Conservation (phyloP, 2,329 filamentous ascomycete genomes). For the Monilinia vaccinii-corymbosi region DNA sequence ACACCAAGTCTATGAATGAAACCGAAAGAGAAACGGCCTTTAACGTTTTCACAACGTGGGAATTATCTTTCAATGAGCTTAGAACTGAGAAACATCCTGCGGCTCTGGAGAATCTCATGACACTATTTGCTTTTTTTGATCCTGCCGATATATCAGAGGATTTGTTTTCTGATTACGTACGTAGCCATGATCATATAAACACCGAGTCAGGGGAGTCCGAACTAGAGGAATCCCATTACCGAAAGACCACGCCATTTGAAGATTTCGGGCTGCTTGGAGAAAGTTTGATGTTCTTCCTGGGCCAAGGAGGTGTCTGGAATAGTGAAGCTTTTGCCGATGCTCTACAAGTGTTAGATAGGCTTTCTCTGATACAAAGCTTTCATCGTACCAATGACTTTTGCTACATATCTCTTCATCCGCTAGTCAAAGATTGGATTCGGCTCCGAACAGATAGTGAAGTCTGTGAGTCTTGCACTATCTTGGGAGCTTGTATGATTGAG, state of each 20-base stretch:
- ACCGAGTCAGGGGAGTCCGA: not conserved
- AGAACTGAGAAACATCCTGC: not conserved
- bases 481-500: not conserved
- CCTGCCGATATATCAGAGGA: constrained; percentile 15
- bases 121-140: constrained; percentile 18
- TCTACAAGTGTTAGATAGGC: constrained; percentile 11
- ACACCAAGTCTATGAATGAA: constrained; percentile 8
- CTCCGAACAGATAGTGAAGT: not conserved
- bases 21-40: constrained; percentile 1
- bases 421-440: constrained; percentile 10
- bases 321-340: constrained; percentile 12
- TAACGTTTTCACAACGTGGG: constrained; percentile 20
- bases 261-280: not conserved
- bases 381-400: not conserved
- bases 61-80: constrained; percentile 19
- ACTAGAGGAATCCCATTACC: not conserved
- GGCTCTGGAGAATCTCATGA: constrained; percentile 13
- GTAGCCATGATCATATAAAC: no score
- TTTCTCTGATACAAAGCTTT: constrained; percentile 17
- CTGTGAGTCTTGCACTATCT: not conserved
- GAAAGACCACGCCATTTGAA: not conserved
- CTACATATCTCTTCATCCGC: constrained; percentile 6
- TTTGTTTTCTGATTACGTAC: constrained; percentile 6
- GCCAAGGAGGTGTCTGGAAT: constrained; percentile 14
- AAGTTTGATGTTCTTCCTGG: not conserved